A percentile compares a stretch with the other conserved stretches of the same genome.
These are phyloP conservation scores for Clavispora asparagi DNA, from an alignment of 805 yeast species.

Conservation along the genomic window DNA sequence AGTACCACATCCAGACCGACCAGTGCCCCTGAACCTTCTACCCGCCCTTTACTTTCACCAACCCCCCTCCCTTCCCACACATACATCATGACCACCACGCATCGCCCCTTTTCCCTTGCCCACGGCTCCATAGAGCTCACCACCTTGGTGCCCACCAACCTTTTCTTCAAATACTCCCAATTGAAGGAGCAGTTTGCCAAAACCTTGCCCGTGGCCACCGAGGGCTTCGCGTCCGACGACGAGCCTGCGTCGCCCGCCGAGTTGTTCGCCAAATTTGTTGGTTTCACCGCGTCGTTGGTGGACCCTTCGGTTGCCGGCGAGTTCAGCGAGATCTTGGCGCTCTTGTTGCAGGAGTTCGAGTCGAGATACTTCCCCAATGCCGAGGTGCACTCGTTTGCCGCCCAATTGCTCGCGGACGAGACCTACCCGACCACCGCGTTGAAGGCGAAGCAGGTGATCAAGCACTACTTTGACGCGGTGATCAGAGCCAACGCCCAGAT, in stretches of 20 bases:
- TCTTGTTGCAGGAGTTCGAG: conserved; percentile 80
- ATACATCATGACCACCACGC: conserved; percentile 20
- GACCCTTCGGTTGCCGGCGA: conserved; percentile 45
- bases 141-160: conserved; percentile 76
- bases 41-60: not conserved
- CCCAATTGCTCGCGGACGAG: conserved; percentile 53
- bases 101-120: conserved; percentile 73
- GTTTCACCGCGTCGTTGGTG: conserved; percentile 53
- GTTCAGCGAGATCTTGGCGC: conserved; percentile 63
- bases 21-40: not conserved
- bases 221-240: conserved; percentile 76
- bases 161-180: conserved; percentile 78
- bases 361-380: conserved; percentile 54
- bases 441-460: conserved; percentile 71
- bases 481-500: conserved; percentile 23
- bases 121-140: conserved; percentile 90
- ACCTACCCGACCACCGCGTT: conserved; percentile 58
- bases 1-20: not conserved
- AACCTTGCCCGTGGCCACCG: conserved; percentile 73
- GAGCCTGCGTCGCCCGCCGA: conserved; percentile 88
- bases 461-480: conserved; percentile 59
- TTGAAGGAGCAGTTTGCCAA: conserved; percentile 81
- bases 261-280: conserved; percentile 77
- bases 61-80: not conserved
- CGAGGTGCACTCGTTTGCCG: conserved; percentile 89